phyloP scores from a whole-genome alignment of 2,329 filamentous ascomycete species.

The Aspergillus sojae region DNA sequence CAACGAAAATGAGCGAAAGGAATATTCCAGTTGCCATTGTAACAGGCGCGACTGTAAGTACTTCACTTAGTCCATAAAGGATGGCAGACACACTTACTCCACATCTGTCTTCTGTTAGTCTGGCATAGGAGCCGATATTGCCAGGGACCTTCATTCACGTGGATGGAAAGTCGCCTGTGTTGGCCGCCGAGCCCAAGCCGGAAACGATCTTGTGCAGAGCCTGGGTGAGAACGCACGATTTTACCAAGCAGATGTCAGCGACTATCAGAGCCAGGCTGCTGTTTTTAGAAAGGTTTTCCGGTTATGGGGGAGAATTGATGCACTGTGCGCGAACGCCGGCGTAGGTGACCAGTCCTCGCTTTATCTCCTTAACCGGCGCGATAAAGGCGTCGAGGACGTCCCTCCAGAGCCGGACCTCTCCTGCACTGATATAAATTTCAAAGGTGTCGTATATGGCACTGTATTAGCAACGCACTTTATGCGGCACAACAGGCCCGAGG shows the following conservation, averaged over 20 bases:
- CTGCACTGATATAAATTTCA: conserved; percentile 55
- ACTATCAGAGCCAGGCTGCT: conserved; percentile 48
- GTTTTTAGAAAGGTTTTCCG: conserved; percentile 49
- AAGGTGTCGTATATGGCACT: conserved; percentile 55
- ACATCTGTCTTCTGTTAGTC: conserved; percentile 36
- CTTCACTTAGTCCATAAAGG: neutral
- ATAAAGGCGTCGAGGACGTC: conserved; percentile 33
- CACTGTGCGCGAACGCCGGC: conserved; percentile 55
- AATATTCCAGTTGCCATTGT: neutral
- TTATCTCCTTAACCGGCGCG: conserved; percentile 46
- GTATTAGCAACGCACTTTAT: conserved; percentile 57
- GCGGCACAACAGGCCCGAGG: conserved; percentile 48
- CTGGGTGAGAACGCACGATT: conserved; percentile 44
- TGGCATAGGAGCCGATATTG: conserved; percentile 51
- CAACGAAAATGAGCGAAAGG: neutral
- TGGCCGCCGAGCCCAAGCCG: conserved; percentile 40
- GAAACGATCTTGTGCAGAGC: conserved; percentile 37
- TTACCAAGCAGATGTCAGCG: conserved; percentile 49
- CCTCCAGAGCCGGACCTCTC: conserved; percentile 50
- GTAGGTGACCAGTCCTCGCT: conserved; percentile 50
- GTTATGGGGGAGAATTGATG: conserved; percentile 52
- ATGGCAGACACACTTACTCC: neutral
- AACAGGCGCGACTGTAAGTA: conserved; percentile 2
- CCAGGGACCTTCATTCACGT: conserved; percentile 37
- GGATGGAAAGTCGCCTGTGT: conserved; percentile 39